A percentile compares a stretch with the other conserved stretches of the same genome.
Conservation (phyloP, 1,284 basidiomycete genomes). For the Lignosus rhinocerotis region DNA sequence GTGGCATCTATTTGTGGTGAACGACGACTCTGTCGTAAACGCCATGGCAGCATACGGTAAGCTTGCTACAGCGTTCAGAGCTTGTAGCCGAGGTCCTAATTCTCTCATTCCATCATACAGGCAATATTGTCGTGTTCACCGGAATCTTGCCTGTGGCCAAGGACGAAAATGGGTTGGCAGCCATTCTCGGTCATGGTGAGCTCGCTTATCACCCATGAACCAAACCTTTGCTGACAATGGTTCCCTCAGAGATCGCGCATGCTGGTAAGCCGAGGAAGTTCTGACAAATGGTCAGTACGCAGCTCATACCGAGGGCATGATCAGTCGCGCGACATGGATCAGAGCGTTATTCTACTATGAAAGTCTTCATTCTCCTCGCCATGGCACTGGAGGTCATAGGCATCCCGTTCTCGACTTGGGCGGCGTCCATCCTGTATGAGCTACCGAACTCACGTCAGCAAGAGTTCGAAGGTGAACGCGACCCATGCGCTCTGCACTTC, state of each 20-base stretch:
- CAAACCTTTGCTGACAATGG: neutral
- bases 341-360: slow-evolving; percentile 64
- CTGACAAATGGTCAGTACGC: neutral
- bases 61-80: slow-evolving; percentile 11
- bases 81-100: neutral
- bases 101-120: slow-evolving; percentile 31
- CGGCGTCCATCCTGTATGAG: slow-evolving; percentile 61
- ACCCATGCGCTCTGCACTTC: neutral
- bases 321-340: slow-evolving; percentile 76
- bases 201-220: neutral
- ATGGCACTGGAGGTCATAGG: slow-evolving; percentile 57
- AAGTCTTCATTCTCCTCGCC: slow-evolving; percentile 53
- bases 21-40: slow-evolving; percentile 75
- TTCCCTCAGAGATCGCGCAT: slow-evolving; percentile 77
- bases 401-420: slow-evolving; percentile 42
- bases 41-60: slow-evolving; percentile 79
- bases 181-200: slow-evolving; percentile 84
- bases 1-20: slow-evolving; percentile 83
- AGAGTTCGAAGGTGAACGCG: slow-evolving; percentile 74
- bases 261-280: slow-evolving; percentile 50
- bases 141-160: slow-evolving; percentile 83
- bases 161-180: slow-evolving; percentile 84
- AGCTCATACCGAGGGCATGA: slow-evolving; percentile 1
- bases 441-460: slow-evolving; percentile 84
- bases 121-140: slow-evolving; percentile 86